Percentiles rank a stretch among this genome's conserved stretches.
Evolutionary conservation across 305 asterid genomes (phyloP).

Genomic region (Solanum hybrid): DNA sequence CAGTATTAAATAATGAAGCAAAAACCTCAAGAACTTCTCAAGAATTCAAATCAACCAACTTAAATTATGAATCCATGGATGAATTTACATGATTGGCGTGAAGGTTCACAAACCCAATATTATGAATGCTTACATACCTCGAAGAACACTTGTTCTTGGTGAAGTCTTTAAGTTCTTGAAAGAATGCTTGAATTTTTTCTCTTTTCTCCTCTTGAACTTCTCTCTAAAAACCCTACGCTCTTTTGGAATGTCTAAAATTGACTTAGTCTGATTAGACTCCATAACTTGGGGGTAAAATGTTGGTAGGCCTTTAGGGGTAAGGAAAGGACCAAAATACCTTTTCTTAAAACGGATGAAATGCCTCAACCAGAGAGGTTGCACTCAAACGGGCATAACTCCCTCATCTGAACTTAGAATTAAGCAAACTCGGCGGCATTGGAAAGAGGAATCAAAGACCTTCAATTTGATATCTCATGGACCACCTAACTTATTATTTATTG

Average conservation of each 20-base stretch:
- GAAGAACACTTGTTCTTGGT: too few relatives aligned
- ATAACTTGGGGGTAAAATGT: neutral
- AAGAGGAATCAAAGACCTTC: neutral
- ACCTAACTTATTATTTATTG: too few relatives aligned
- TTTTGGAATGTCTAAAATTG: neutral
- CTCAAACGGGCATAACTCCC: neutral
- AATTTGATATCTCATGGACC: neutral
- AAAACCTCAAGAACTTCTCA: neutral
- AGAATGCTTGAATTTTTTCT: too few relatives aligned
- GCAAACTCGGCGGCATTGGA: neutral
- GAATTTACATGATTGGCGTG: too few relatives aligned
- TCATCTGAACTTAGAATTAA: neutral
- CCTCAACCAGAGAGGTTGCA: neutral
- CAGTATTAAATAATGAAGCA: neutral
- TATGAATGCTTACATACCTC: too few relatives aligned
- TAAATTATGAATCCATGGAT: too few relatives aligned
- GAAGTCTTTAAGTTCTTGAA: too few relatives aligned
- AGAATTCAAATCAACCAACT: neutral
- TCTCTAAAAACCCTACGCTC: neutral
- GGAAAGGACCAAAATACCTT: neutral
- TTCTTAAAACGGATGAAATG: neutral
- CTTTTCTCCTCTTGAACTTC: neutral
- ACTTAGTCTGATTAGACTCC: neutral
- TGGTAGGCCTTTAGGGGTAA: too few relatives aligned
- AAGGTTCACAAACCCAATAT: too few relatives aligned